Base-by-base conservation (phyloP, 208 protist genomes). In the Leishmania guyanensis region DNA sequence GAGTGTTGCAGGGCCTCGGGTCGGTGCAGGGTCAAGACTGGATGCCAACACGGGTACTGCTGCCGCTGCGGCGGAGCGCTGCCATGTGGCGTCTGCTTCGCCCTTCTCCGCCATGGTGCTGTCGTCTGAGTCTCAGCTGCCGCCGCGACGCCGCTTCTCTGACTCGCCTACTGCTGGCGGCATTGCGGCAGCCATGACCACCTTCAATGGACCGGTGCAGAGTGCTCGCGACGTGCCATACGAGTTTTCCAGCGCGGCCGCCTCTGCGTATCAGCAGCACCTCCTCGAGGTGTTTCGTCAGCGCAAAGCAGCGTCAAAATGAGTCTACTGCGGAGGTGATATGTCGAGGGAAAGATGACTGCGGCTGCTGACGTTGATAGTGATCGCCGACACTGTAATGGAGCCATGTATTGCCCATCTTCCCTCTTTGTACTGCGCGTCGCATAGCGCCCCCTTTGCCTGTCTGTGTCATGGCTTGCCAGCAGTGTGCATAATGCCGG, bases 261-360 rank as follows among this genome's bases (percentile, higher is more conserved):
- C 94, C 70, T 78, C 90, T 3, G 92, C 92, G 54, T 98, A 98
- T 56, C 94, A 98, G 86, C 85, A 95, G 78, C 77, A 87, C 69
- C 89, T 98, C 53, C 82, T 98, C 16, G 94, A 96, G 77, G 83
- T 90, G 43, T 98, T 88, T 81, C 89, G 94, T 36, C 77, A 86
- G 10, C 82, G 84, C 8, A 92, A 93, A 66, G 64, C 68, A 5
- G 14, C 39, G 36, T 50, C 64, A 26, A n/a, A 58, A 33, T 77
- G 76, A 72, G 43, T 22, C 46, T 2, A 4, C 39, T 68, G 62
- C 29, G 12, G 62, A 29, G 62, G 29, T 65, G 60, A 9, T 64
- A 39, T 43, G 62, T n/a, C 29, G 62, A 33, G 62, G 29, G 9
- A 29, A 68, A 29, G 62, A 14, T 29, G 39, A 8, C 62, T 9